Evolutionary conservation across 768 basidiomycete genomes (phyloP).

Genomic region (Pholiota molesta): DNA sequence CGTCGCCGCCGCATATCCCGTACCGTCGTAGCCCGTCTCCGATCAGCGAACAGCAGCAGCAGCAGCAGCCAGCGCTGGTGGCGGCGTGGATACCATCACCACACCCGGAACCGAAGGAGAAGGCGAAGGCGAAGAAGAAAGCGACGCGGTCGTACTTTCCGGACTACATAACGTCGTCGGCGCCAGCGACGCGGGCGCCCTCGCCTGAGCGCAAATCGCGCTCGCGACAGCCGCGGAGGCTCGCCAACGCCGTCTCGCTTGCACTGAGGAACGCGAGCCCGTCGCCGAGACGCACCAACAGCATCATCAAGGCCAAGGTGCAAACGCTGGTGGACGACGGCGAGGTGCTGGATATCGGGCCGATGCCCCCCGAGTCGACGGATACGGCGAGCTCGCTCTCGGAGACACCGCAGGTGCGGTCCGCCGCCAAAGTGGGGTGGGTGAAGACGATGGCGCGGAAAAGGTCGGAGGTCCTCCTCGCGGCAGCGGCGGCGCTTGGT

Average conservation of each 20-base stretch:
- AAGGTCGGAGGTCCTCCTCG: slow-evolving; percentile 8
- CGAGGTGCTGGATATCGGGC: slow-evolving; percentile 23
- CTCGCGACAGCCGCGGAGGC: slow-evolving; percentile 23
- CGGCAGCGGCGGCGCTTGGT: background rate
- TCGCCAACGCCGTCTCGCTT: slow-evolving; percentile 23
- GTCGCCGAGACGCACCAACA: slow-evolving; percentile 10
- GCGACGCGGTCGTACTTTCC: slow-evolving; percentile 23
- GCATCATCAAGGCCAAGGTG: background rate
- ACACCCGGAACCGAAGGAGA: slow-evolving; percentile 6
- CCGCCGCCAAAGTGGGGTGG: slow-evolving; percentile 17
- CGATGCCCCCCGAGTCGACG: slow-evolving; percentile 11
- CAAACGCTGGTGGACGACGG: slow-evolving; percentile 7
- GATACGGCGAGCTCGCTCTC: slow-evolving; percentile 10
- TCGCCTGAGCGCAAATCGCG: slow-evolving; percentile 28
- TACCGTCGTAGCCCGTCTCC: slow-evolving; percentile 8
- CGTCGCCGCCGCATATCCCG: slow-evolving; percentile 23
- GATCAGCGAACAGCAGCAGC: background rate
- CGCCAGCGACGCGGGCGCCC: slow-evolving; percentile 22
- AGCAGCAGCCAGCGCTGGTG: background rate
- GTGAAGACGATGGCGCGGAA: slow-evolving; percentile 16
- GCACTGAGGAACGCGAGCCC: slow-evolving; percentile 20
- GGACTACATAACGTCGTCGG: slow-evolving; percentile 16
- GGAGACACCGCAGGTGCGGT: slow-evolving; percentile 8
- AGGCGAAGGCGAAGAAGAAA: slow-evolving; percentile 18
- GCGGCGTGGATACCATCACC: background rate